Evolutionary conservation across 164 flowering plant species (phyloP).

Genomic region (Vitis labrusca): DNA sequence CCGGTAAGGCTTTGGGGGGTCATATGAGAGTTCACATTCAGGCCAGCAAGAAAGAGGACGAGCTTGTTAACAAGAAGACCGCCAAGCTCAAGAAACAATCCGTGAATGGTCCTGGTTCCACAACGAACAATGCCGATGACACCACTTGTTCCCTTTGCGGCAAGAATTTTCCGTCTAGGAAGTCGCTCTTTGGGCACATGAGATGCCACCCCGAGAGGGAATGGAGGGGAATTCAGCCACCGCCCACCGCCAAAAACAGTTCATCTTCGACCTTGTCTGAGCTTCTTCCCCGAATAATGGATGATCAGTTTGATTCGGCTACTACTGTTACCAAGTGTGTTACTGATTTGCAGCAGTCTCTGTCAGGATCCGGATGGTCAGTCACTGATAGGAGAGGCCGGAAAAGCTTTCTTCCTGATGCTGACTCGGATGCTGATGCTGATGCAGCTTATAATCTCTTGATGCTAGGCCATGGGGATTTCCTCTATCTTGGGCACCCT

Average conservation of each 20-base stretch:
- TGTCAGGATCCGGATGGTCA: conserved; percentile 27
- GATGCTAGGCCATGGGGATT: conserved; percentile 22
- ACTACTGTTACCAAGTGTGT: not conserved
- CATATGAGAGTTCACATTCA: conserved; percentile 54
- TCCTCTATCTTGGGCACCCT: not conserved
- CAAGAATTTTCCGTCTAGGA: conserved; percentile 50
- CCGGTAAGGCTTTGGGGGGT: conserved; percentile 59
- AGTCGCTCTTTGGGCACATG: conserved; percentile 75
- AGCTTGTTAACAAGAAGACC: not conserved
- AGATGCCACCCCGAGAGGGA: conserved; percentile 68
- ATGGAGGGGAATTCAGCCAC: conserved; percentile 65
- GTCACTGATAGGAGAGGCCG: conserved; percentile 46
- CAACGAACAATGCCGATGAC: not conserved
- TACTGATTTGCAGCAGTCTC: conserved; percentile 13
- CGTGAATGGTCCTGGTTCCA: not conserved
- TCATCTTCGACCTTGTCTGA: conserved; percentile 20
- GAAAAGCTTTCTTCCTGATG: not conserved
- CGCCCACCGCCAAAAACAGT: conserved; percentile 19
- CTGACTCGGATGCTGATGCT: not conserved
- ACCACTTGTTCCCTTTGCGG: conserved; percentile 37
- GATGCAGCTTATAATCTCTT: conserved; percentile 24
- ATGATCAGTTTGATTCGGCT: conserved; percentile 14
- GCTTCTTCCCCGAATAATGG: not conserved
- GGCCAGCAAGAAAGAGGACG: not conserved
- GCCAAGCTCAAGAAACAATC: conserved; percentile 4